phyloP scores from a whole-genome alignment of 768 basidiomycete genomes.

The Leccinellum rugosiceps region DNA sequence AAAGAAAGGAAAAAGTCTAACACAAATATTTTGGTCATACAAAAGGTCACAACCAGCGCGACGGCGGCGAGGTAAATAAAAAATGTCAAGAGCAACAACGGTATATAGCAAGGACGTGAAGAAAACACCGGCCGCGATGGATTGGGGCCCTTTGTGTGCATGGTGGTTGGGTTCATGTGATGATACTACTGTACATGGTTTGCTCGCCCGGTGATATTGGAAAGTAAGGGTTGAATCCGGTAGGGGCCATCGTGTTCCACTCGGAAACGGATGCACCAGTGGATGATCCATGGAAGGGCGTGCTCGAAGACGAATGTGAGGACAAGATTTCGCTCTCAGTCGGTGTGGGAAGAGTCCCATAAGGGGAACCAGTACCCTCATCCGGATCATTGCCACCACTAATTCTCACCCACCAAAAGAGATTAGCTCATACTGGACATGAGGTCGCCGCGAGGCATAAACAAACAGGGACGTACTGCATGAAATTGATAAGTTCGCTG shows the following conservation, averaged over 20 bases:
- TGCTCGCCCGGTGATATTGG: slow-evolving; percentile 54
- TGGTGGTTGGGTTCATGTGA: slow-evolving; percentile 37
- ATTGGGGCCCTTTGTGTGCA: not conserved
- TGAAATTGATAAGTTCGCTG: slow-evolving; percentile 55
- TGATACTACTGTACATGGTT: slow-evolving; percentile 55
- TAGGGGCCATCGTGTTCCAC: slow-evolving; percentile 54
- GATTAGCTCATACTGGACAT: slow-evolving; percentile 33
- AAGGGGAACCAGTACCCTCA: slow-evolving; percentile 45
- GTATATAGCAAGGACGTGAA: slow-evolving; percentile 3
- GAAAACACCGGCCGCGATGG: not conserved
- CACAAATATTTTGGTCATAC: slow-evolving; percentile 25
- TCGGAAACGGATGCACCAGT: slow-evolving; percentile 54
- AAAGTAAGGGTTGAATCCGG: slow-evolving; percentile 70
- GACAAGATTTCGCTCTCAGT: slow-evolving; percentile 59
- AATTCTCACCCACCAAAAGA: slow-evolving; percentile 28
- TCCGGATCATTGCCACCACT: slow-evolving; percentile 53
- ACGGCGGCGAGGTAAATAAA: slow-evolving; percentile 24
- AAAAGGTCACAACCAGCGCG: slow-evolving; percentile 31
- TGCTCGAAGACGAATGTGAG: slow-evolving; percentile 43
- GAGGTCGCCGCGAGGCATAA: slow-evolving; percentile 33
- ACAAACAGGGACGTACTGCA: slow-evolving; percentile 54
- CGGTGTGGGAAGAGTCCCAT: slow-evolving; percentile 55
- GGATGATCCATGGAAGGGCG: slow-evolving; percentile 39
- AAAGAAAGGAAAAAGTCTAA: slow-evolving; percentile 18
- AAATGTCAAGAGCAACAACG: slow-evolving; percentile 12